These are phyloP conservation scores for Dictyostelium brefeldianum DNA, from an alignment of 78 protist genomes.

Conservation along the genomic window DNA sequence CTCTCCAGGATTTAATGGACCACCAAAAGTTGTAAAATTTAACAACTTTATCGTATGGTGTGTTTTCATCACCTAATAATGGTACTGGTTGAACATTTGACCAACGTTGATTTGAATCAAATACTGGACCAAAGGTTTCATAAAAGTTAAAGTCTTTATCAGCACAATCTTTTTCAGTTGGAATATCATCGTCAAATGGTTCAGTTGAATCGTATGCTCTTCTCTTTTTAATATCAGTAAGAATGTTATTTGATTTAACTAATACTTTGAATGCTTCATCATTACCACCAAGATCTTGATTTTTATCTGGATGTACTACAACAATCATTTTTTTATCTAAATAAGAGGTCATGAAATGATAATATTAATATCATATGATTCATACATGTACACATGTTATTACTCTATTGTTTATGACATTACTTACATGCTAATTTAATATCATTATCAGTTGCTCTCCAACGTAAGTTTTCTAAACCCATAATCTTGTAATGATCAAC, in stretches of 20 bases:
- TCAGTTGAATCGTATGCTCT: conserved; percentile 91
- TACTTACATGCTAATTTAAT: conserved; percentile 82
- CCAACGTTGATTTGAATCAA: conserved; percentile 83
- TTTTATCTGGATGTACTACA: conserved; percentile 93
- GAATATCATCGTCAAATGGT: conserved; percentile 90
- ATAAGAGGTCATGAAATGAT: no score
- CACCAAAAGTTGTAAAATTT: conserved; percentile 93
- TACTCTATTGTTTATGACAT: background rate
- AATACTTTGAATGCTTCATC: conserved; percentile 90
- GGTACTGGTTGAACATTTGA: conserved; percentile 85
- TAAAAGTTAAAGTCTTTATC: conserved; percentile 69
- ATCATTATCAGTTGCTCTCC: conserved; percentile 90
- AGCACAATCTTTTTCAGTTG: conserved; percentile 25
- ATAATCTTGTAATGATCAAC: conserved; percentile 90
- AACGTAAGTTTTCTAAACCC: conserved; percentile 86
- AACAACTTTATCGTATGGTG: conserved; percentile 81
- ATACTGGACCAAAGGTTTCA: conserved; percentile 77
- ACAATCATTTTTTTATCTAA: conserved; percentile 82
- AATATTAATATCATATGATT: conserved; percentile 17
- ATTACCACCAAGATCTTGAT: conserved; percentile 52
- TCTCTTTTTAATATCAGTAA: conserved; percentile 79
- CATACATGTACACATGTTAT: background rate
- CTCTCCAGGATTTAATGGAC: conserved; percentile 93
- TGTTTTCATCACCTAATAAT: conserved; percentile 74
- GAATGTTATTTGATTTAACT: conserved; percentile 87